Evolutionary conservation across 1,284 basidiomycete species (phyloP).

Genomic region (Cryptococcus sp.): DNA sequence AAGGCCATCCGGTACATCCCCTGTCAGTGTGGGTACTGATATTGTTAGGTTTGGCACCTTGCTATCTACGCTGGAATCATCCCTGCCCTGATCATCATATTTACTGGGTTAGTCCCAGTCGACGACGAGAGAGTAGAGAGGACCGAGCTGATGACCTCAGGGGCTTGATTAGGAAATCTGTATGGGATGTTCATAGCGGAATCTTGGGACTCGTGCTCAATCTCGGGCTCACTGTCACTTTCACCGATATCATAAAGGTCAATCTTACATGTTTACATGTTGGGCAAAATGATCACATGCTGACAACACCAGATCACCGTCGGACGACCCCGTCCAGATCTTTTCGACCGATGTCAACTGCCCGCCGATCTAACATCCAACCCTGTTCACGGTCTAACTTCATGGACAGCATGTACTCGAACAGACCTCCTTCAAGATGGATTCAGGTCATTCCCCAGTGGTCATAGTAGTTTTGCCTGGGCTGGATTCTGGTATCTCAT

Average conservation of each 20-base stretch:
- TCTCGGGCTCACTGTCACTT: constrained; percentile 50
- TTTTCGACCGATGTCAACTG: constrained; percentile 80
- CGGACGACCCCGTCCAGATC: constrained; percentile 83
- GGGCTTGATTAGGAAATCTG: constrained; percentile 62
- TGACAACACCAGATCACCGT: constrained; percentile 51
- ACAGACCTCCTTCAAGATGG: constrained; percentile 72
- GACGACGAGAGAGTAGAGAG: not conserved
- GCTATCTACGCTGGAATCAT: constrained; percentile 64
- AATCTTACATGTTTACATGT: no score
- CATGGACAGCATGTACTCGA: constrained; percentile 72
- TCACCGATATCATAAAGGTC: constrained; percentile 77
- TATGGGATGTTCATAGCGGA: constrained; percentile 84
- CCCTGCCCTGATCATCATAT: constrained; percentile 64
- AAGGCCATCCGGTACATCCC: not conserved
- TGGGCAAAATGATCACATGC: not conserved
- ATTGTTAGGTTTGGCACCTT: constrained; percentile 54
- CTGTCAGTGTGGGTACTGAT: constrained; percentile 7
- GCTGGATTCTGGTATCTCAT: constrained; percentile 45
- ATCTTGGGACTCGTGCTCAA: constrained; percentile 57
- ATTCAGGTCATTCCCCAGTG: constrained; percentile 87
- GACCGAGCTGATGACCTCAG: constrained; percentile 3
- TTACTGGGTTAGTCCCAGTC: constrained; percentile 54
- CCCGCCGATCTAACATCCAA: constrained; percentile 57
- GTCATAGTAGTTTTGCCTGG: constrained; percentile 67
- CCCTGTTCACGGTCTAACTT: constrained; percentile 68